Conservation (phyloP, 2,329 filamentous ascomycete genomes). For the Xylariaceae sp. region DNA sequence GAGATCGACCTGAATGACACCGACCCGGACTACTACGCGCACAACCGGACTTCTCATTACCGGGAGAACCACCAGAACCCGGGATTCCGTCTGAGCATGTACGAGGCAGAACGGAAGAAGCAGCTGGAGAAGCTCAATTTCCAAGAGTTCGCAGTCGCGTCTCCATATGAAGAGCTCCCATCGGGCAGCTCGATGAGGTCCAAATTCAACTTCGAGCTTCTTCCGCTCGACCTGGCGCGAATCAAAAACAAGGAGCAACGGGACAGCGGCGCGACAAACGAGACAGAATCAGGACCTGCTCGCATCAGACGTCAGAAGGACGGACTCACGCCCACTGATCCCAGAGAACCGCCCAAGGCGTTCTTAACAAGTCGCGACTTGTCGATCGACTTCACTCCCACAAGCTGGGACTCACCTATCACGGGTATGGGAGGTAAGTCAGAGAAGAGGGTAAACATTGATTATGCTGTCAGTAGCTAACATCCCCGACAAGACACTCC, state of each 20-base stretch:
- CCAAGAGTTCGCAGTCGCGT: slow-evolving; percentile 9
- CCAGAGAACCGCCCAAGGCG: slow-evolving; percentile 10
- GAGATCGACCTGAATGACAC: no score
- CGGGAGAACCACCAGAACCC: not conserved
- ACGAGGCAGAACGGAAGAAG: slow-evolving; percentile 2
- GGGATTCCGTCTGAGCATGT: slow-evolving; percentile 5
- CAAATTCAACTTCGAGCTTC: slow-evolving; percentile 26
- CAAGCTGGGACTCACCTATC: not conserved
- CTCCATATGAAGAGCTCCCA: slow-evolving; percentile 11
- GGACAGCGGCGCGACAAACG: slow-evolving; percentile 22
- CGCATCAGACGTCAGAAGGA: slow-evolving; percentile 16
- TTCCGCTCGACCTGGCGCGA: slow-evolving; percentile 25
- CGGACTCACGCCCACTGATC: slow-evolving; percentile 3
- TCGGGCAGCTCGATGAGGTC: slow-evolving; percentile 13
- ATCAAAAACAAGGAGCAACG: slow-evolving; percentile 22
- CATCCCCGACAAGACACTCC: slow-evolving; percentile 3
- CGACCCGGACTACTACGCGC: slow-evolving; percentile 2
- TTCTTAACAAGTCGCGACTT: slow-evolving; percentile 9
- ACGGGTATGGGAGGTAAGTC: slow-evolving; percentile 4
- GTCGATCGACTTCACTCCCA: slow-evolving; percentile 9
- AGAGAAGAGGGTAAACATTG: not conserved
- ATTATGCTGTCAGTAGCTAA: not conserved
- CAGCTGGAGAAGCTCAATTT: slow-evolving; percentile 1
- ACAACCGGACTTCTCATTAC: not conserved
- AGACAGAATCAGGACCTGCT: slow-evolving; percentile 17